A percentile compares a stretch with the other conserved stretches of the same genome.
Conservation (phyloP, 129 eudicot species). For the Daucus carota region DH1_v3.0 NC_030381.2:33894501-33895000, state of each 20-base stretch:
- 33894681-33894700: constrained; percentile 27
- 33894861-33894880: constrained; percentile 4
- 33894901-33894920: background rate
- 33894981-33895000: too few species aligned
- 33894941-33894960: too few species aligned
- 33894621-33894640: background rate
- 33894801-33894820: constrained; percentile 4
- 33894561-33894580: constrained; percentile 59
- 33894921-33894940: background rate
- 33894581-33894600: constrained; percentile 8
- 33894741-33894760: background rate
- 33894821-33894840: background rate
- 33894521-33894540: constrained; percentile 40
- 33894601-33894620: background rate
- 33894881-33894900: background rate
- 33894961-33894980: too few species aligned
- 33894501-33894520: constrained; percentile 26
- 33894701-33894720: constrained; percentile 2
- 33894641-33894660: constrained; percentile 4
- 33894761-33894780: background rate
- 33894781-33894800: background rate
- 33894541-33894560: constrained; percentile 14
- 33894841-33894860: background rate
- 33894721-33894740: background rate
- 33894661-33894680: constrained; percentile 13